Conservation (phyloP, 2,329 filamentous ascomycete species). For the Fusarium euwallaceae region DNA sequence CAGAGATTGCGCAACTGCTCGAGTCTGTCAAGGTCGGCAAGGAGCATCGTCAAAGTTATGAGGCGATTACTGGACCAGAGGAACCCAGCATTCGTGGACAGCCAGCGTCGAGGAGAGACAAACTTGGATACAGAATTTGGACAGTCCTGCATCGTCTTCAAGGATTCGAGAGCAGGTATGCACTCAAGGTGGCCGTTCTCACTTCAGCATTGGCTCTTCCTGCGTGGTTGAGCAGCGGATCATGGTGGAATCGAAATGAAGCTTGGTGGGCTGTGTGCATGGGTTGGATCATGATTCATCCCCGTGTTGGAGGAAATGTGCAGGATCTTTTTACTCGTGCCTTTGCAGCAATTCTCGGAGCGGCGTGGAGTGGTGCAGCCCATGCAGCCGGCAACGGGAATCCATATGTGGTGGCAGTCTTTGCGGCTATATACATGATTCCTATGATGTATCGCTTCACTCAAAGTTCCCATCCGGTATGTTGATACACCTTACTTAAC, state of each 20-base stretch:
- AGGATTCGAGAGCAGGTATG: slow-evolving; percentile 70
- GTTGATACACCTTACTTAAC: slow-evolving; percentile 8
- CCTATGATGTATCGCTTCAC: slow-evolving; percentile 71
- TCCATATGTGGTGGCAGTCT: slow-evolving; percentile 67
- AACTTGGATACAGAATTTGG: slow-evolving; percentile 63
- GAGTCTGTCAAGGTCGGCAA: slow-evolving; percentile 57
- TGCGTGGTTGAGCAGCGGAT: slow-evolving; percentile 61
- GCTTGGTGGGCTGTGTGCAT: slow-evolving; percentile 71
- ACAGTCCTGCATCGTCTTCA: slow-evolving; percentile 64
- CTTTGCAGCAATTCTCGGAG: slow-evolving; percentile 63
- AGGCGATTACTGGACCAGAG: slow-evolving; percentile 36
- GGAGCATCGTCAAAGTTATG: slow-evolving; percentile 36
- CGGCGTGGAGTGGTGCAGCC: slow-evolving; percentile 67
- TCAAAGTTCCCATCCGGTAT: slow-evolving; percentile 66
- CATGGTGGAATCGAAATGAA: slow-evolving; percentile 69
- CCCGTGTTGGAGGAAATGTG: slow-evolving; percentile 68
- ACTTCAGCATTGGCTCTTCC: slow-evolving; percentile 66
- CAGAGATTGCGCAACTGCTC: slow-evolving; percentile 58
- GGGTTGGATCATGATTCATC: slow-evolving; percentile 67
- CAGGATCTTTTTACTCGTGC: slow-evolving; percentile 68
- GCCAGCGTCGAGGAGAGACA: slow-evolving; percentile 52
- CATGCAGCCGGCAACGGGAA: slow-evolving; percentile 65
- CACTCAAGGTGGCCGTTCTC: slow-evolving; percentile 67
- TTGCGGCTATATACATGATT: slow-evolving; percentile 69
- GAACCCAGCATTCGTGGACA: slow-evolving; percentile 55